Base-by-base conservation (phyloP, 2,329 filamentous ascomycete species). In the Fusarium sp. region DNA sequence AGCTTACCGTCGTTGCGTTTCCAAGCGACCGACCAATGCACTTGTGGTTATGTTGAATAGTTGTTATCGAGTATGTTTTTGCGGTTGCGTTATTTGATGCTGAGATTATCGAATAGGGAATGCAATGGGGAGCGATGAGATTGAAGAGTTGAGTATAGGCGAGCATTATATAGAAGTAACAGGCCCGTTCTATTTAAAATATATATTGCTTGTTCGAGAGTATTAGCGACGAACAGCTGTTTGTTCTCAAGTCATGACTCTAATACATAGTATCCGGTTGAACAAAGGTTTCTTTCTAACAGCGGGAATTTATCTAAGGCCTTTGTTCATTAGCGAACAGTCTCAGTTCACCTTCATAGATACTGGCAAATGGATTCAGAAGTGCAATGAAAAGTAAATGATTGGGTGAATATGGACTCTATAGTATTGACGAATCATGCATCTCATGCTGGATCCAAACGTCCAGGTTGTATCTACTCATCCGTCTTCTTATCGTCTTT, bases 341-440 rank as follows among this genome's bases (percentile, higher is more conserved):
- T 10, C 14, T 23, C 27, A 27, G 7, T n/a, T 18, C 33, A 29
- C 29, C 10, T 11, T 23, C n/a, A 14, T 6, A 55, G n/a, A 20
- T 20, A 25, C 4, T 35, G 1, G 13, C 13, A 15, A 33, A 33
- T 15, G 6, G 31, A 15, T 15, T 33, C 11, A 33, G 14, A 33
- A 33, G 14, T 15, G 14, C 31, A 6, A 14, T 7, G 31, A 15
- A 20, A 21, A 15, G 15, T 14, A 9, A 29, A 21, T 50, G 25
- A 10, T 29, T 27, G 20, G 35, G 23, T 29, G 21, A 36, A 56
- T 52, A 25, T 60, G 18, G 13, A 29, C 23, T 63, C 43, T 66
- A 39, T 59, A 21, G 5, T 14, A 27, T 33, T 49, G 9, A 49
- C 13, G 18, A 35, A 37, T n/a, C 33, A 25, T 9, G 23, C 29